Percentiles rank a stretch among this genome's conserved stretches.
Evolutionary conservation across 2,329 filamentous ascomycete genomes (phyloP).

Genomic region (Paecilomyces sp.): DNA sequence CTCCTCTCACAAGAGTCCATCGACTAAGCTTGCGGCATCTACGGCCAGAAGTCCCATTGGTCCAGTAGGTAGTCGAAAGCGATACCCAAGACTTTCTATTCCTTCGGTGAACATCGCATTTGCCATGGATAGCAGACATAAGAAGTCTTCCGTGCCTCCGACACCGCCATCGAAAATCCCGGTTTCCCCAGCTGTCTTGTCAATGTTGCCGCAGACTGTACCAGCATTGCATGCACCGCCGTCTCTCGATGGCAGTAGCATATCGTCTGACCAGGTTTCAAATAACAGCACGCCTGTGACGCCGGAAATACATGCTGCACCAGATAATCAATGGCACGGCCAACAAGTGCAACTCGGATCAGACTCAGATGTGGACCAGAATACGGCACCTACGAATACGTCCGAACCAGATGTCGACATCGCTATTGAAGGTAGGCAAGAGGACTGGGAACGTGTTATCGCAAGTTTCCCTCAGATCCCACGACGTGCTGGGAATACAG

Average conservation of each 20-base stretch:
- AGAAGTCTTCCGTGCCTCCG: slow-evolving; percentile 39
- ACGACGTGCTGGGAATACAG: background rate
- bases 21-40: slow-evolving; percentile 40
- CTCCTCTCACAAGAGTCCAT: slow-evolving; percentile 44
- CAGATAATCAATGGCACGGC: slow-evolving; percentile 55
- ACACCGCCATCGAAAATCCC: slow-evolving; percentile 53
- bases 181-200: slow-evolving; percentile 68
- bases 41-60: slow-evolving; percentile 30
- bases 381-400: slow-evolving; percentile 15
- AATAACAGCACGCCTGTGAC: slow-evolving; percentile 78
- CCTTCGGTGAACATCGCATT: slow-evolving; percentile 52
- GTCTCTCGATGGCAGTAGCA: slow-evolving; percentile 82
- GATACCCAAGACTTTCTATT: slow-evolving; percentile 54
- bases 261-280: slow-evolving; percentile 81
- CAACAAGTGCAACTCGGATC: slow-evolving; percentile 26
- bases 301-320: slow-evolving; percentile 57
- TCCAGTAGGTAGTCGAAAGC: slow-evolving; percentile 36
- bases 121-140: slow-evolving; percentile 47
- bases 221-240: slow-evolving; percentile 74
- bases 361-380: slow-evolving; percentile 23
- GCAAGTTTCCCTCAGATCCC: slow-evolving; percentile 35
- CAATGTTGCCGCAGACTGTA: slow-evolving; percentile 62
- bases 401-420: slow-evolving; percentile 26
- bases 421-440: slow-evolving; percentile 30
- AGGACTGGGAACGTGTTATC: slow-evolving; percentile 54